These are phyloP conservation scores for Candida anutae DNA, from an alignment of 1,139 yeast species.

Conservation along the genomic window DNA sequence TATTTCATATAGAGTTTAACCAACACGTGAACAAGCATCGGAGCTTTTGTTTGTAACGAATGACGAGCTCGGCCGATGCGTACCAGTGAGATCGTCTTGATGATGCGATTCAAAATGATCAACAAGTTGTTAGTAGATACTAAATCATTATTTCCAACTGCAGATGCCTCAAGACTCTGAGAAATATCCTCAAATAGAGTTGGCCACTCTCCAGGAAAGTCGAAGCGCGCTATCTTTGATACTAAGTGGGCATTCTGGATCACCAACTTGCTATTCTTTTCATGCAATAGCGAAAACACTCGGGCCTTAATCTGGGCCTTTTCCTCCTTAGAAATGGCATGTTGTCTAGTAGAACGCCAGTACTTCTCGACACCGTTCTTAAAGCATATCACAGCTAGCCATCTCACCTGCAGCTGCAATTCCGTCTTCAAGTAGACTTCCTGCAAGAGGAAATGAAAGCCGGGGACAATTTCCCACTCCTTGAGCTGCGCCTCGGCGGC, in stretches of 20 bases:
- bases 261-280: constrained; percentile 64
- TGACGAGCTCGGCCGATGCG: constrained; percentile 78
- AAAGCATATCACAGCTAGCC: constrained; percentile 82
- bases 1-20: constrained; percentile 51
- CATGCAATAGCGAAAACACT: constrained; percentile 54
- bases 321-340: constrained; percentile 59
- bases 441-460: constrained; percentile 53
- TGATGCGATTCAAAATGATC: constrained; percentile 63
- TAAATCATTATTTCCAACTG: constrained; percentile 42
- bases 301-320: constrained; percentile 53
- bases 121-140: constrained; percentile 55
- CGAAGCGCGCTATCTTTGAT: constrained; percentile 70
- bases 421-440: constrained; percentile 54
- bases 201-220: constrained; percentile 88
- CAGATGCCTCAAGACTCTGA: constrained; percentile 27
- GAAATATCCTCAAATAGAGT: constrained; percentile 56
- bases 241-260: constrained; percentile 81
- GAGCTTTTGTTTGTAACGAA: constrained; percentile 68
- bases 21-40: constrained; percentile 51
- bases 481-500: constrained; percentile 64
- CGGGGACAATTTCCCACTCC: constrained; percentile 57
- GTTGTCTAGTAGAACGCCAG: constrained; percentile 65
- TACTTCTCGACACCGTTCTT: constrained; percentile 80
- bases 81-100: constrained; percentile 66
- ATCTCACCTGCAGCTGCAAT: constrained; percentile 57